Base-by-base conservation (phyloP, 805 yeast species). In the Yarrowia sp. region DNA sequence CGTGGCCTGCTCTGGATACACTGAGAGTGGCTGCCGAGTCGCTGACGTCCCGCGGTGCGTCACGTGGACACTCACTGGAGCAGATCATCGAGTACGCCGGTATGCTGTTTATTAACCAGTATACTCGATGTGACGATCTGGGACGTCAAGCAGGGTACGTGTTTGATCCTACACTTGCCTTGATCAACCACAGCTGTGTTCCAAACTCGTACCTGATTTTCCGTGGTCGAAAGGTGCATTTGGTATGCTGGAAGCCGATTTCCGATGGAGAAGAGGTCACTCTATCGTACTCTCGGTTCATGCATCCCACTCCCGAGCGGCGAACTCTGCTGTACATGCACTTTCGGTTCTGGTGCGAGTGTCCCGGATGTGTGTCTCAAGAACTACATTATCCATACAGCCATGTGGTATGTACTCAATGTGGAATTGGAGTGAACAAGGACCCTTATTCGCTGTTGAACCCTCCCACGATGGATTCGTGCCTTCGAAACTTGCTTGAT, bases 341-440 rank as follows among this genome's bases (percentile, higher is more conserved):
- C n/a, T 58, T 43, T n/a, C 51, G 51, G 10, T 58, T 58, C 51
- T 58, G 64, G 64, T 58, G 64, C 35, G 41, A 44, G 35, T 58
- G 64, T 11, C 33, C 39, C 7, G 50, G 50, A 0, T 58, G 64
- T 28, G 47, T n/a, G 11, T 41, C 61, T 2, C 15, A 15, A 6
- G 58, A 38, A 15, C 15, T 35, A 32, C 28, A 55, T 38, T 55
- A 55, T 28, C 61, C 61, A 0, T 55, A 39, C 38, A 55, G 47
- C 18, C 45, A 55, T 14, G 31, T 55, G 2, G 61, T 32, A 15
- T 55, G 61, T 17, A 31, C 47, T 4, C 45, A 38, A 18, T 55
- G 61, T 31, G 61, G 61, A 5, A 31, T 13, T 10, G 61, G 61
- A 31, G 38, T 41, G 14, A 41, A 41, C 33, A 17, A 32, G 2